These are phyloP conservation scores for Podaxis sp. DNA, from an alignment of 768 basidiomycete species.

Conservation along the genomic window DNA sequence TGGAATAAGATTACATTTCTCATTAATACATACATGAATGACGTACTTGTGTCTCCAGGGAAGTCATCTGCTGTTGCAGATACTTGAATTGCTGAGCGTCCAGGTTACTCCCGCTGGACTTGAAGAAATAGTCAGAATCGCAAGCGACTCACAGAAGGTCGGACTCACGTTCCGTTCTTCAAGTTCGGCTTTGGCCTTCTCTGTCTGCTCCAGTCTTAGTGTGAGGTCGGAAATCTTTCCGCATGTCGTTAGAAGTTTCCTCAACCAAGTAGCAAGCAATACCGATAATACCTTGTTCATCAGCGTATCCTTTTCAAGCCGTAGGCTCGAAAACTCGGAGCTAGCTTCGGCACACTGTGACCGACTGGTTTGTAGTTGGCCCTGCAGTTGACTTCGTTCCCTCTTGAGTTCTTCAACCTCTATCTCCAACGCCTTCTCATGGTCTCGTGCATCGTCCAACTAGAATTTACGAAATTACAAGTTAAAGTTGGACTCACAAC, in stretches of 20 bases:
- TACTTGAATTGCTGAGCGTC: slow-evolving; percentile 2
- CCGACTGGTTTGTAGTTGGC: slow-evolving; percentile 2
- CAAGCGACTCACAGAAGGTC: not conserved
- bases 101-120: not conserved
- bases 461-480: not conserved
- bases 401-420: slow-evolving; percentile 11
- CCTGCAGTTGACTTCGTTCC: slow-evolving; percentile 9
- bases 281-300: not conserved
- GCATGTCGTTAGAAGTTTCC: not conserved
- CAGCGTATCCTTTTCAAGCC: slow-evolving; percentile 2
- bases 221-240: slow-evolving; percentile 6
- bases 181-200: not conserved
- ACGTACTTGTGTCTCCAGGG: slow-evolving; percentile 17
- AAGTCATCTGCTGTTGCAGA: slow-evolving; percentile 14
- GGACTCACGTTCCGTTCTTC: not conserved
- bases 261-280: not conserved
- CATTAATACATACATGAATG: not conserved
- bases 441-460: slow-evolving; percentile 5
- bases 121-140: not conserved
- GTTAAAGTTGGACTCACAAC: not conserved
- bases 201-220: slow-evolving; percentile 1
- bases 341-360: not conserved
- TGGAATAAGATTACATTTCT: not conserved
- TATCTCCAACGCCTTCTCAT: not conserved
- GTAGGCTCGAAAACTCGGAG: slow-evolving; percentile 6